Evolutionary conservation across 768 basidiomycete genomes (phyloP), one percentile per base, ranked within the genome.

Genomic region (Amanita molliuscula): DNA sequence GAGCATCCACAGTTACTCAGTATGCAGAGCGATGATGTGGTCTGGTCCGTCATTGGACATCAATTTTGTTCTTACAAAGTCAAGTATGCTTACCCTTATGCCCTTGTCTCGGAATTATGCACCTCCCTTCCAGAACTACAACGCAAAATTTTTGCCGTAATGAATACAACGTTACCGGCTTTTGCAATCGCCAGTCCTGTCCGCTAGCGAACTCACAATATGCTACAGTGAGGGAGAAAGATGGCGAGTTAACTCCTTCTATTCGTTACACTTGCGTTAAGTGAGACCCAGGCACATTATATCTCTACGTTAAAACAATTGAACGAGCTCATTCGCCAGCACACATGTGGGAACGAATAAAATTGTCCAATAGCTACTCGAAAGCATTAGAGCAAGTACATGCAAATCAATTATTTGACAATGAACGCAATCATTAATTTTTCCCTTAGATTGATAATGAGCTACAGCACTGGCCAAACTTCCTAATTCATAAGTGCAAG

Each of bases 31-130:
- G 95, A 99, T 87, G 95, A 98, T 69, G 88, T 97, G 56, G 97
- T 99, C 56, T 99, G 95, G 95, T 88, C 83, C 16, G 88, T 93
- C 26, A 92, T 94, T 63, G 91, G 90, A 67, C 77, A 80, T 50
- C 90, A 92, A 59, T 97, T 97, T 66, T 99, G 96, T 73, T 96
- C 95, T 0, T 99, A 95, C 69, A 98, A 97, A 87, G 94, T 99
- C 75, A 98, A 95, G 95, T 94, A 58, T 63, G 89, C 73, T 8
- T 41, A 3, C 7, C 13, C 20, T 38, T n/a, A 26, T 15, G 23
- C 11, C 46, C 31, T 51, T 41, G 15, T 23, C 13, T 16, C 11
- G 10, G 6, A 20, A 28, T 37, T 26, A 21, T 36, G 25, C 7
- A 35, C 23, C 44, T 55, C 54, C 6, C 47, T 50, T 56, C 48